Percentiles rank a stretch among this genome's conserved stretches.
phyloP scores from a whole-genome alignment of 805 yeast genomes.

The Kluyveromyces aestuarii region DNA sequence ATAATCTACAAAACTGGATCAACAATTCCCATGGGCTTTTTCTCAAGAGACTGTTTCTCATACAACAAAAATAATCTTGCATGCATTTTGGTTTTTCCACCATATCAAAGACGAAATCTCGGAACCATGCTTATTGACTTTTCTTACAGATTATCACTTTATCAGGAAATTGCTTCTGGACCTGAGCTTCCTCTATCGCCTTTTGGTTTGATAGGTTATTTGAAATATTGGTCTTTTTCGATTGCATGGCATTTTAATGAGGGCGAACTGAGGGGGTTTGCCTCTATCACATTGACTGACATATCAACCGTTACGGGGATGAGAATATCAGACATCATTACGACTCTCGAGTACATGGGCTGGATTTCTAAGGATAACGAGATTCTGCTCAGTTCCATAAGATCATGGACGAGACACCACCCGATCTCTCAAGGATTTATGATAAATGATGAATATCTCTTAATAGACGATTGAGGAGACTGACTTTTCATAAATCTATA shows the following conservation, averaged over 20 bases:
- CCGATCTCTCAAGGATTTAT: slow-evolving; percentile 7
- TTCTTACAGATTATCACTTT: slow-evolving; percentile 66
- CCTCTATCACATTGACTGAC: slow-evolving; percentile 35
- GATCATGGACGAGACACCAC: slow-evolving; percentile 12
- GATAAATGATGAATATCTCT: slow-evolving; percentile 19
- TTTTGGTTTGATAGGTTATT: slow-evolving; percentile 66
- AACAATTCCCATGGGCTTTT: slow-evolving; percentile 74
- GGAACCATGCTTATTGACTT: slow-evolving; percentile 79
- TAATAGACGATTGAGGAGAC: slow-evolving; percentile 14
- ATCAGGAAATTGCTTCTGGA: slow-evolving; percentile 61
- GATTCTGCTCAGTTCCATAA: slow-evolving; percentile 9
- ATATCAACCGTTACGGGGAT: slow-evolving; percentile 54
- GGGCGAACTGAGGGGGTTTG: slow-evolving; percentile 30
- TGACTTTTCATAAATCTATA: not conserved
- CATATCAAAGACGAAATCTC: slow-evolving; percentile 68
- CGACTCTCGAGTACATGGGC: slow-evolving; percentile 50
- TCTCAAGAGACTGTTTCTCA: slow-evolving; percentile 76
- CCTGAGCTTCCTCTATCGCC: slow-evolving; percentile 89
- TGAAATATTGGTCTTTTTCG: slow-evolving; percentile 63
- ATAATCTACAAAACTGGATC: slow-evolving; percentile 48
- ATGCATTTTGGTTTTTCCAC: slow-evolving; percentile 86
- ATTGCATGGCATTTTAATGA: slow-evolving; percentile 36
- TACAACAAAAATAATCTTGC: slow-evolving; percentile 78
- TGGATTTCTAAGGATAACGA: slow-evolving; percentile 29
- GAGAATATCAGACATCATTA: slow-evolving; percentile 49